Percentiles rank a stretch among this genome's conserved stretches.
These are phyloP conservation scores for Candida ulmi DNA, from an alignment of 805 yeast genomes.

Conservation along the genomic window DNA sequence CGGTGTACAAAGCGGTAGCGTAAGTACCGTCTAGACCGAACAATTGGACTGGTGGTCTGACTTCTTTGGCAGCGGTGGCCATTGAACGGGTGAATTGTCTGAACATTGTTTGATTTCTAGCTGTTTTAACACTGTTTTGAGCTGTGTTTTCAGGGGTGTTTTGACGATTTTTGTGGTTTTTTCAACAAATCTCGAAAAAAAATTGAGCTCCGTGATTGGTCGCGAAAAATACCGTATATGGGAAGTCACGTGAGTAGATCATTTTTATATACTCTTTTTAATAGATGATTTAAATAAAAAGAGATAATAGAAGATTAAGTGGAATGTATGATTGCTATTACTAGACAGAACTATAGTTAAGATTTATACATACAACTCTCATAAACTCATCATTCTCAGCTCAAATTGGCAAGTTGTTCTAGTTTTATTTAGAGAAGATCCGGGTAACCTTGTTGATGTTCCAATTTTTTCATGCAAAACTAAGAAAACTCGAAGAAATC, in stretches of 20 bases:
- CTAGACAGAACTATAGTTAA: no score
- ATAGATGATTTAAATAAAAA: no score
- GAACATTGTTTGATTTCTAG: slow-evolving; percentile 43
- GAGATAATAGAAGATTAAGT: no score
- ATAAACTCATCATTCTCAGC: no score
- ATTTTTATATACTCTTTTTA: no score
- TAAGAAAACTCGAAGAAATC: neutral
- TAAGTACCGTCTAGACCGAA: slow-evolving; percentile 96
- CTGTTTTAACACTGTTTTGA: neutral
- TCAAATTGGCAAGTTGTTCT: no score
- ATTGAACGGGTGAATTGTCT: slow-evolving; percentile 64
- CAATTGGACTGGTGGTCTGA: slow-evolving; percentile 87
- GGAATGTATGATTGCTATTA: no score
- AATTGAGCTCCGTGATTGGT: slow-evolving; percentile 3
- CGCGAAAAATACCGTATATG: slow-evolving; percentile 4
- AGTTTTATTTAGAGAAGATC: no score
- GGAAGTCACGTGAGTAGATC: neutral
- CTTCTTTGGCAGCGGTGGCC: slow-evolving; percentile 63
- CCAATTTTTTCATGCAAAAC: no score
- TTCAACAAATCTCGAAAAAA: neutral
- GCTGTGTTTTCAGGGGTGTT: slow-evolving; percentile 6
- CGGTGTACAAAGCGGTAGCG: slow-evolving; percentile 90
- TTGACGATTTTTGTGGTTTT: slow-evolving; percentile 2
- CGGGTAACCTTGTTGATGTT: no score
- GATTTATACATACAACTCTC: no score